These are phyloP conservation scores for Fagopyrum tataricum DNA, from an alignment of 148 eudicot genomes.

Conservation along the genomic window DNA sequence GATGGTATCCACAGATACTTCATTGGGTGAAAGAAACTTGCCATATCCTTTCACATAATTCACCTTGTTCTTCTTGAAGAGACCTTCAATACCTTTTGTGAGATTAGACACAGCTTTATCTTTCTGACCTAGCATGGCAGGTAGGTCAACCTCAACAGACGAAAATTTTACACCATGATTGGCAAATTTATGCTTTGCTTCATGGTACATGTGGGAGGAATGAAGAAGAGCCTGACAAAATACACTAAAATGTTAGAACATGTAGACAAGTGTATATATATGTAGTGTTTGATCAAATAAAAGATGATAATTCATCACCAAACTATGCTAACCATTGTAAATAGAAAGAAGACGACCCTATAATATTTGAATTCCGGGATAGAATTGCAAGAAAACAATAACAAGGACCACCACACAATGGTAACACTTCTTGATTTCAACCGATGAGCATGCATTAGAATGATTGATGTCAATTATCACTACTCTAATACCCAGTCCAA, in stretches of 20 bases:
- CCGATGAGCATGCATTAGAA: background rate
- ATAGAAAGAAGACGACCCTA: background rate
- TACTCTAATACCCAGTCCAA: background rate
- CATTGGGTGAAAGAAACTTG: conserved; percentile 66
- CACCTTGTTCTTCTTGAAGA: conserved; percentile 94
- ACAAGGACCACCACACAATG: background rate
- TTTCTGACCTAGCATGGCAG: conserved; percentile 90
- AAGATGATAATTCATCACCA: too few species aligned
- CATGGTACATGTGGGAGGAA: conserved; percentile 95
- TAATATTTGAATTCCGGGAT: background rate
- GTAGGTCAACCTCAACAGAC: conserved; percentile 72
- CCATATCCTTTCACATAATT: conserved; percentile 88
- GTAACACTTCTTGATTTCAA: background rate
- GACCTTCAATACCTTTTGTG: conserved; percentile 82
- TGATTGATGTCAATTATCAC: background rate
- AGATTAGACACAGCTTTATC: conserved; percentile 69
- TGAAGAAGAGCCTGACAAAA: conserved; percentile 72
- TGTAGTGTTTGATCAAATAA: background rate
- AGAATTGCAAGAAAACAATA: background rate
- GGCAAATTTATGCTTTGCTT: conserved; percentile 75
- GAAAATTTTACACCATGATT: conserved; percentile 67
- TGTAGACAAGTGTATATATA: background rate
- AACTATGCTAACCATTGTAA: background rate
- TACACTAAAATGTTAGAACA: background rate
- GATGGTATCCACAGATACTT: conserved; percentile 69